A percentile compares a stretch with the other conserved stretches of the same genome.
Conservation (phyloP, 1,139 yeast genomes). For the Yamadazyma triangularis region DNA sequence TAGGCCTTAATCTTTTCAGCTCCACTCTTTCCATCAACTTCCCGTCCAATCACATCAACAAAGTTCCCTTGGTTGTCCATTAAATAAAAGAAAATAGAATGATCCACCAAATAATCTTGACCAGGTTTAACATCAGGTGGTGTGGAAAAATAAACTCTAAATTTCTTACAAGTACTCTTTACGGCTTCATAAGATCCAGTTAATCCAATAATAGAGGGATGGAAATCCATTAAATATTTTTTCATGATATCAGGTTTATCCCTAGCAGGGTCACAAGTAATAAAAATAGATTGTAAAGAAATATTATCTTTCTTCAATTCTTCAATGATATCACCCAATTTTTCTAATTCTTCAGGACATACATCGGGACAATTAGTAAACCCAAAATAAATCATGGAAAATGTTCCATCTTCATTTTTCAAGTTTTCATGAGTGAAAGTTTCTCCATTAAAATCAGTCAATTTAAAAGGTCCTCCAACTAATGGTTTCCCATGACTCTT, state of each 20-base stretch:
- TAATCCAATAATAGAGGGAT: constrained; percentile 79
- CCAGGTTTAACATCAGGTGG: constrained; percentile 93
- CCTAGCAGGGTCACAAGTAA: constrained; percentile 95
- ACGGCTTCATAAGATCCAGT: constrained; percentile 88
- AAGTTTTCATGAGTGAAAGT: constrained; percentile 73
- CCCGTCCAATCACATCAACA: constrained; percentile 91
- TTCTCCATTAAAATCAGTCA: constrained; percentile 67
- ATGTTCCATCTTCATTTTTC: constrained; percentile 44
- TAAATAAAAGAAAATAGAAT: constrained; percentile 89
- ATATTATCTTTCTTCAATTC: constrained; percentile 57
- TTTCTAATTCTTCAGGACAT: constrained; percentile 96
- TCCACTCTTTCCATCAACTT: constrained; percentile 75
- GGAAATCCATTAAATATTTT: constrained; percentile 80
- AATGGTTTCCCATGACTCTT: constrained; percentile 88
- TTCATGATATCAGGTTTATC: constrained; percentile 82
- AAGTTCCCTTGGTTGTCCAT: constrained; percentile 97
- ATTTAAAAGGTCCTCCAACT: constrained; percentile 83
- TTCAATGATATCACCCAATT: constrained; percentile 74
- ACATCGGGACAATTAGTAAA: constrained; percentile 97
- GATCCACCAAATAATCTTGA: constrained; percentile 94
- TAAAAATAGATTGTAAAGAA: constrained; percentile 76
- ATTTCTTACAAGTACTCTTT: constrained; percentile 78
- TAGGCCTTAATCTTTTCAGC: constrained; percentile 78
- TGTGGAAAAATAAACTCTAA: constrained; percentile 91
- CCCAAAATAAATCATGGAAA: constrained; percentile 84